phyloP scores from a whole-genome alignment of 1,139 yeast species.

The Candida albicans region DNA sequence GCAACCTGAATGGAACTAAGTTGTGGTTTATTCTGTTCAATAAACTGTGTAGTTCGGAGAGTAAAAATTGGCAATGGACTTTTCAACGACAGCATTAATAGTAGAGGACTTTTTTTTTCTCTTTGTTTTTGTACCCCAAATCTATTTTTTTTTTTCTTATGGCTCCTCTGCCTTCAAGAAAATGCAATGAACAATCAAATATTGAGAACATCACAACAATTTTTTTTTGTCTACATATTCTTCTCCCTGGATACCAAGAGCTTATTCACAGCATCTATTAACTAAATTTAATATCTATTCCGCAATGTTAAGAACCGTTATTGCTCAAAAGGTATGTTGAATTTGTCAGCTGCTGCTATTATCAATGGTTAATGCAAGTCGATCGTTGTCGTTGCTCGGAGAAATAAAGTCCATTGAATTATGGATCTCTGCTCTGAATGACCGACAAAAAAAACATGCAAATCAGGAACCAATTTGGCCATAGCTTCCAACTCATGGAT shows the following conservation, averaged over 20 bases:
- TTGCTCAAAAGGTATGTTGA: slow-evolving; percentile 28
- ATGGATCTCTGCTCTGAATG: neutral
- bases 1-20: no score
- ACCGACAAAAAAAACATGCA: no score
- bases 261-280: neutral
- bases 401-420: neutral
- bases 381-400: neutral
- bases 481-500: neutral
- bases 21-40: no score
- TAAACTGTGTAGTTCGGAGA: no score
- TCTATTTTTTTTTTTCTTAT: no score
- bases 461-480: no score
- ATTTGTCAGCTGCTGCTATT: neutral
- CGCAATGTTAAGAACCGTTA: slow-evolving; percentile 29
- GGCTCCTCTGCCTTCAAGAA: neutral
- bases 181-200: slow-evolving; percentile 2
- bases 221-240: slow-evolving; percentile 4
- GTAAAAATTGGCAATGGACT: no score
- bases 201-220: slow-evolving; percentile 5
- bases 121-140: neutral
- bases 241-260: neutral
- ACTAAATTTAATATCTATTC: slow-evolving; percentile 2
- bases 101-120: neutral
- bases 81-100: no score
- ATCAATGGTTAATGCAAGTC: no score